Base-by-base conservation (phyloP, 2,329 filamentous ascomycete genomes). In the Byssoonygena ceratinophila region DNA sequence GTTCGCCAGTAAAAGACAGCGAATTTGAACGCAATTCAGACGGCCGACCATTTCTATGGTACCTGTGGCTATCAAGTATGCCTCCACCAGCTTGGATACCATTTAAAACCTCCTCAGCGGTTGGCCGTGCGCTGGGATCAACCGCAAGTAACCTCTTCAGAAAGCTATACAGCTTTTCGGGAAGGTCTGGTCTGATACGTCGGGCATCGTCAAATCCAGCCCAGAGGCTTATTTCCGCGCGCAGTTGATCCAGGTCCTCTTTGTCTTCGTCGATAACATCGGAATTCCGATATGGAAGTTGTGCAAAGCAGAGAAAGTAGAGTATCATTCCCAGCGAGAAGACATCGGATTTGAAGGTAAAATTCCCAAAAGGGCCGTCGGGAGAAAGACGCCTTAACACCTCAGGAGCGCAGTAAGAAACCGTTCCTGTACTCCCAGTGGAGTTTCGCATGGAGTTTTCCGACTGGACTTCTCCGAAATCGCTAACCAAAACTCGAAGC, bases 271-370 rank as follows among this genome's bases (percentile, higher is more conserved):
- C 81, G 20, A 94, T 76, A 2, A 84, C 77, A 64, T 97, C 91
- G 49, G 90, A 87, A 60, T 84, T 86, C 22, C 72, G 76, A 64
- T 97, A 98, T 0, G 92, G 92, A 9, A 98, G 76, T 44, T 84
- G 79, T 1, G 85, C 87, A 65, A 98, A 98, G 66, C 92, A 98
- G 76, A 98, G 85, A 64, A 98, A 98, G 67, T 97, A 94, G 2
- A 98, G 77, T 52, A 97, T 97, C 91, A 98, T 96, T 46, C 92
- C 92, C 0, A 98, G 74, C 0, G 90, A 96, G 68, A 98, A 98
- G n/a, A 98, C 85, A 63, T 98, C 92, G 0, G 90, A 96, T 64
- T 97, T 98, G 23, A 87, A 90, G 0, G 89, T 95, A 63, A 98
- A 98, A 64, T 97, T 95, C 6, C 86, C 89, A 60, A 87, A 91